Evolutionary conservation across 352 stramenopile species (phyloP).

Genomic region (Phytophthora sansomeana): DNA sequence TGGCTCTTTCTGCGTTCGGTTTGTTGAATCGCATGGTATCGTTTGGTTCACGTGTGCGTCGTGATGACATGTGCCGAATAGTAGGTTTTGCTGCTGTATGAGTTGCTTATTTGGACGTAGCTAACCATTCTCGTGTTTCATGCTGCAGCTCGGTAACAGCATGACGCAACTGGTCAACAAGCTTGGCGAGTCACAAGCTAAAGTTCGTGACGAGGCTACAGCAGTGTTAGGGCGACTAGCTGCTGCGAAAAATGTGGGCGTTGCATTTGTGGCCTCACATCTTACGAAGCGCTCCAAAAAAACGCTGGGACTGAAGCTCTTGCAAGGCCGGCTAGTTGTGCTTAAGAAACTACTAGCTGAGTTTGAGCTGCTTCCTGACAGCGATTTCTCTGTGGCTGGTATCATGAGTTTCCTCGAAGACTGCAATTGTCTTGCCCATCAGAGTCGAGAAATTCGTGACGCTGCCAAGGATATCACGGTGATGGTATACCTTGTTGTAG

Average conservation of each 20-base stretch:
- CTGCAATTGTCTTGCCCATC: conserved; percentile 87
- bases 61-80: conserved; percentile 73
- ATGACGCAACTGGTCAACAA: conserved; percentile 85
- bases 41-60: conserved; percentile 53
- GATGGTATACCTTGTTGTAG: conserved; percentile 67
- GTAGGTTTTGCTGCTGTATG: conserved; percentile 45
- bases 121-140: conserved; percentile 3
- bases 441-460: conserved; percentile 90
- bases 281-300: conserved; percentile 82
- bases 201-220: conserved; percentile 77
- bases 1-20: conserved; percentile 76
- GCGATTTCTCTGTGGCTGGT: conserved; percentile 59
- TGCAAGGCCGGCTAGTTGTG: conserved; percentile 68
- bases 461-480: conserved; percentile 89
- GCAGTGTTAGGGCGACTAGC: conserved; percentile 54
- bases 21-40: conserved; percentile 69
- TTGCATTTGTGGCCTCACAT: conserved; percentile 67
- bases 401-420: conserved; percentile 88
- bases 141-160: conserved; percentile 70
- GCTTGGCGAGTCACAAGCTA: conserved; percentile 73
- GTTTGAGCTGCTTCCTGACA: conserved; percentile 59
- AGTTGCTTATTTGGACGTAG: neutral
- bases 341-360: conserved; percentile 67
- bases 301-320: conserved; percentile 71
- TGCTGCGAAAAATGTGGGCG: conserved; percentile 69